These are phyloP conservation scores for Lasiodiplodia theobromae DNA, from an alignment of 2,329 filamentous ascomycete genomes.

Conservation along the genomic window DNA sequence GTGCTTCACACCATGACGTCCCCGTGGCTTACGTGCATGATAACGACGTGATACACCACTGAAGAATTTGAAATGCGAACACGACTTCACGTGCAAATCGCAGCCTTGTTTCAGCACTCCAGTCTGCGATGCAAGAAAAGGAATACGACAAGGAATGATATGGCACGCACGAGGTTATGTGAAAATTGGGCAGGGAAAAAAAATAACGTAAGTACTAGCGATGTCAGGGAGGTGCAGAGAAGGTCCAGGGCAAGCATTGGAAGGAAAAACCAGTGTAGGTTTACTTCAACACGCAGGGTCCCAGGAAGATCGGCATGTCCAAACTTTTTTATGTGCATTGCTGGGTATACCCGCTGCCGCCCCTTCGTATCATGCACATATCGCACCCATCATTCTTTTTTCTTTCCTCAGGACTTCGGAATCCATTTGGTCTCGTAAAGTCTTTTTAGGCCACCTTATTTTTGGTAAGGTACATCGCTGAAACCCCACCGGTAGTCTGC, in stretches of 20 bases:
- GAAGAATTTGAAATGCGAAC: not conserved
- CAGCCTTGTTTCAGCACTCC: not conserved
- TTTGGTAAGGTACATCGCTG: slow-evolving; percentile 30
- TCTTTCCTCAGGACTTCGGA: slow-evolving; percentile 21
- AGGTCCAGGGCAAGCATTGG: not conserved
- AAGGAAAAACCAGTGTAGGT: not conserved
- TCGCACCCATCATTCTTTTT: slow-evolving; percentile 20
- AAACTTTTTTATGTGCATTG: slow-evolving; percentile 29
- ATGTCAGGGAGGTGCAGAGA: not conserved
- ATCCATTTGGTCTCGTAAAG: slow-evolving; percentile 28
- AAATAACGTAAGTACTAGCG: not conserved
- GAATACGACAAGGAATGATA: not conserved
- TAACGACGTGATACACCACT: not conserved
- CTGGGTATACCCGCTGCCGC: slow-evolving; percentile 28
- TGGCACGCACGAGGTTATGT: no score
- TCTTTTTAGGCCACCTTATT: slow-evolving; percentile 30
- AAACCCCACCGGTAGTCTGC: slow-evolving; percentile 22
- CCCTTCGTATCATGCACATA: slow-evolving; percentile 23
- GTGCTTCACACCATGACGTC: slow-evolving; percentile 17
- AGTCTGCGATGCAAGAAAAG: not conserved
- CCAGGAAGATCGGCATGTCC: slow-evolving; percentile 13
- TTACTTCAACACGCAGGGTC: not conserved
- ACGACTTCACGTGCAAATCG: not conserved
- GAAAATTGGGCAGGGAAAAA: not conserved
- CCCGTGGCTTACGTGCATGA: not conserved